Base-by-base conservation (phyloP, 108 stramenopile species). In the Conticribra guillardii region DNA sequence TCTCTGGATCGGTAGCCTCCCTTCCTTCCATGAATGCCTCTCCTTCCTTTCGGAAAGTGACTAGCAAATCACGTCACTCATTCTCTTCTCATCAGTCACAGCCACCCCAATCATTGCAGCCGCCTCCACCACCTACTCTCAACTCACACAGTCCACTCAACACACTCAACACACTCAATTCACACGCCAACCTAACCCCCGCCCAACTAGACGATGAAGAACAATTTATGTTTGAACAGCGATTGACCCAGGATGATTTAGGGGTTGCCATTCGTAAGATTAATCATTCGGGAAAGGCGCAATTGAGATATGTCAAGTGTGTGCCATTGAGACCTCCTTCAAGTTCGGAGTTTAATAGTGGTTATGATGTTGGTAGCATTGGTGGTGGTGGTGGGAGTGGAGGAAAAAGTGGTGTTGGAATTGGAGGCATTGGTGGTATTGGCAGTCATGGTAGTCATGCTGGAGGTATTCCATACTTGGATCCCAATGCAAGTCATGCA, bases 241-340 rank as follows among this genome's bases (percentile, higher is more conserved):
- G 90, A 53, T 65, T 95, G 47, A 82, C 84, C 16, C 84, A 89
- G 24, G 89, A 90, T 67, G 78, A 84, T 17, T 76, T 84, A 41
- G 90, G 90, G 8, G 90, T 95, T 2, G 93, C 93, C 4, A 89
- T 94, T 28, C 71, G 90, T 26, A 95, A 95, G 77, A 92, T 95
- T 46, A 87, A 89, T 70, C 89, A 89, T 24, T 89, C 89, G 62
- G 93, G 93, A 16, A 95, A 90, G 71, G 69, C 85, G 14, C 87
- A 88, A 67, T 65, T 92, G 23, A 76, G 93, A 34, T 92, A 92
- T 63, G 89, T 95, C 61, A 84, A 85, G 48, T 95, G 93, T 54
- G 73, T 83, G 2, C 72, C 66, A 9, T 58, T 92, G 0, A 48
- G 74, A 19, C 68, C 79, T 23, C 67, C 68, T 14, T 69, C 67